These are phyloP conservation scores for Nyctanthes arbortristis DNA, from an alignment of 257 asterid species.

Conservation along the genomic window DNA sequence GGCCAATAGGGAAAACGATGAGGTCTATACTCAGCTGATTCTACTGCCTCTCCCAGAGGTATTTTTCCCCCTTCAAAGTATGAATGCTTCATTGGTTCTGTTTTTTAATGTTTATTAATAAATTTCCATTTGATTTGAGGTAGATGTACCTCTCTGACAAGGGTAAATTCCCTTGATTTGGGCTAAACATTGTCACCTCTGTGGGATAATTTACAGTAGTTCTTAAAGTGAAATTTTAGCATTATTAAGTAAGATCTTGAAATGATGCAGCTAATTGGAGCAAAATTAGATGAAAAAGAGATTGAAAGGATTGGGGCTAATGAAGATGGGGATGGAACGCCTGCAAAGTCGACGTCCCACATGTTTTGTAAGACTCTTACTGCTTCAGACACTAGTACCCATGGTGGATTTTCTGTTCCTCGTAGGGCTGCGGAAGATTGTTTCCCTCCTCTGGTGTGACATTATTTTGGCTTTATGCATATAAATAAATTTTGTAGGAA, in stretches of 20 bases:
- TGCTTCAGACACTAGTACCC: constrained; percentile 96
- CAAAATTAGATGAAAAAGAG: constrained; percentile 59
- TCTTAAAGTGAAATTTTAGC: constrained; percentile 2
- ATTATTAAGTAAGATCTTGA: constrained; percentile 19
- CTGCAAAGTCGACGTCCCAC: constrained; percentile 75
- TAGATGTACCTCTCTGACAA: constrained; percentile 6
- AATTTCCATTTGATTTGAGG: constrained; percentile 2
- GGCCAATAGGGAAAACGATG: constrained; percentile 99
- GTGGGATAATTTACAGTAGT: background rate
- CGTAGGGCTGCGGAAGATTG: constrained; percentile 99
- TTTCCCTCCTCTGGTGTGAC: constrained; percentile 90
- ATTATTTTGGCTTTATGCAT: constrained; percentile 10
- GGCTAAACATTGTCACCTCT: constrained; percentile 7
- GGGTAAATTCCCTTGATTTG: constrained; percentile 6
- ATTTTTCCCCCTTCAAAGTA: constrained; percentile 20
- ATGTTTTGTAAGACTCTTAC: constrained; percentile 99
- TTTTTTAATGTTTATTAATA: constrained; percentile 3
- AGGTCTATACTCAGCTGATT: constrained; percentile 87
- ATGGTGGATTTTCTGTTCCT: constrained; percentile 99
- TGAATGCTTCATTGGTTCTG: background rate
- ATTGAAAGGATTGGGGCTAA: constrained; percentile 44
- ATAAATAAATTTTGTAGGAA: background rate
- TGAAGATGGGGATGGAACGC: constrained; percentile 56
- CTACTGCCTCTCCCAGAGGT: constrained; percentile 88
- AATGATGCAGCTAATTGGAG: constrained; percentile 44